These are phyloP conservation scores for Wickerhamomyces subpelliculosus DNA, from an alignment of 805 yeast species.

Conservation along the genomic window DNA sequence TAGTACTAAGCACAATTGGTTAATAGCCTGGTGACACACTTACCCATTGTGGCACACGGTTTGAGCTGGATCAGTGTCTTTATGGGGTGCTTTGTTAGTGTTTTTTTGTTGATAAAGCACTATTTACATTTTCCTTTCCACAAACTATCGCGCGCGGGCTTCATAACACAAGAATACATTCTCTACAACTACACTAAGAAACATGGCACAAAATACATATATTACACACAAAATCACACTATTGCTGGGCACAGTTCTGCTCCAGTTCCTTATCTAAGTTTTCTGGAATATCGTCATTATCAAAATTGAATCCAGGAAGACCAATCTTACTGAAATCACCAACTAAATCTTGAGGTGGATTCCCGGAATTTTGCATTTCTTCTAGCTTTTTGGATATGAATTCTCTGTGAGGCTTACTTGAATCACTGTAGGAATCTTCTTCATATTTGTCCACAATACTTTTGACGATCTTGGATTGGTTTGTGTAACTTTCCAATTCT, in stretches of 20 bases:
- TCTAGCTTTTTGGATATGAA: conserved; percentile 55
- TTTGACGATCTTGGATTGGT: conserved; percentile 56
- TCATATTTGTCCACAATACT: conserved; percentile 66
- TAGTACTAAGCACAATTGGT: no score
- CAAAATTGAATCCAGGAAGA: conserved; percentile 36
- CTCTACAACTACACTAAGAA: no score
- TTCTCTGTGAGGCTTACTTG: conserved; percentile 32
- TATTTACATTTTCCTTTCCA: no score
- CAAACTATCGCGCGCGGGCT: no score
- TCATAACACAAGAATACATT: no score
- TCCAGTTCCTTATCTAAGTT: conserved; percentile 40
- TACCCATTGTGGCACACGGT: no score
- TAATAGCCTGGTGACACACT: no score
- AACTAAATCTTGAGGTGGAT: conserved; percentile 72
- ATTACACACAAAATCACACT: no score
- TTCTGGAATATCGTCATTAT: conserved; percentile 46
- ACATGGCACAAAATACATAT: no score
- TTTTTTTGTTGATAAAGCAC: no score
- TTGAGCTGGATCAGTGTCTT: no score
- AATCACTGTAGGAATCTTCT: conserved; percentile 51
- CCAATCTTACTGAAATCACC: conserved; percentile 44
- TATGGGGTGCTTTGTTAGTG: no score
- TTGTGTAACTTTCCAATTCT: conserved; percentile 46
- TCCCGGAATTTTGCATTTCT: conserved; percentile 65
- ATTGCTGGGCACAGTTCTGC: conserved; percentile 37